Base-by-base conservation (phyloP, 306 rosid genomes). In the Quercus cerris region DNA sequence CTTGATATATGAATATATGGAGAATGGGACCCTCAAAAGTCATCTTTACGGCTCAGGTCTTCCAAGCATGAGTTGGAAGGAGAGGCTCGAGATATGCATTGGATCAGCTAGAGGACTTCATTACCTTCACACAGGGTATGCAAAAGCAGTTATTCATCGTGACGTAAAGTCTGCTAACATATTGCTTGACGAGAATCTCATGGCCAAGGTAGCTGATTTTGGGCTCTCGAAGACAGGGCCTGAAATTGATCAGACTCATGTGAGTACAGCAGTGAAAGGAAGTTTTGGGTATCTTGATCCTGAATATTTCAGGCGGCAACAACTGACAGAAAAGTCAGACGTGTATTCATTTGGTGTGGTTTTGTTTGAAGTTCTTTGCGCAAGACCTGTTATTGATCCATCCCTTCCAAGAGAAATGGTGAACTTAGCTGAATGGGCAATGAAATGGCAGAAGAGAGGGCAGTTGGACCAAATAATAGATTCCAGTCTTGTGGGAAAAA, bases 61-160 rank as follows among this genome's bases (percentile, higher is more conserved):
- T 62, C 94, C 93, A 4, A 90, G 92, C 86, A 68, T 94, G 74
- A 88, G 92, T 57, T 94, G 98, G 98, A 90, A 90, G 87, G 81
- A 89, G 81, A 90, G 98, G 78, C 96, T 94, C 56, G 94, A 94
- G 66, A 82, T 89, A 51, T 94, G 98, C 89, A 88, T 94, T 71
- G 98, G 98, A 76, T n/a, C 98, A 8, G 98, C 98, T 23, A 82
- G 97, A 82, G 98, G 98, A 69, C 97, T 94, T 22, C 98, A 94
- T 81, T 92, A 94, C 90, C 97, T 94, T 81, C 98, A 92, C 84
- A 94, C 97, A 5, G 93, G 98, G 77, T 86, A 92, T 82, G 91
- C 96, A 61, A 94, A 90, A 84, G 97, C 97, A 7, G 92, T 94
- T 76, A 94, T 94, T 81, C 97, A 94, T 77, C 97, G 98, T 0